Evolutionary conservation across 306 rosid genomes (phyloP), one percentile per base, ranked within the genome.

Genomic region (Astragalus membranaceus): DNA sequence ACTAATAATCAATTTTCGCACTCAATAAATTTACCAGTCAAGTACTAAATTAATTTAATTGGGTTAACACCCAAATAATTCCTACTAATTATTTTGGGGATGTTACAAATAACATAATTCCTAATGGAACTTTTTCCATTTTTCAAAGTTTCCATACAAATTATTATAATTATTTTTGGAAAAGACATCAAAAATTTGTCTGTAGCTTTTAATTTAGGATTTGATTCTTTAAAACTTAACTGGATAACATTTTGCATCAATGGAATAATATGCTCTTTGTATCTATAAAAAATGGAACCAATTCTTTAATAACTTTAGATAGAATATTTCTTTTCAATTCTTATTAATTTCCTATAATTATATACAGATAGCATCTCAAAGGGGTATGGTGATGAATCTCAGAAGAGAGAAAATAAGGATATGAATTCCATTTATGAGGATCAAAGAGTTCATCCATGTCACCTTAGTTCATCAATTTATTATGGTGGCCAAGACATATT

Each of bases 401-500:
- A 73, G 79, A 70, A 58, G 61, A 55, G 12, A 13, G 23, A 36
- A 74, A 70, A 60, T 6, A 67, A 60, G 78, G 92, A 87, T 60
- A 67, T 32, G 77, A 81, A 83, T 59, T 72, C 75, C 55, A 60
- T 84, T 23, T 94, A 80, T 74, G 75, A 80, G 57, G 88, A 94
- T 4, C 97, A 94, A 77, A 83, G 78, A 76, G 79, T 75, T 41
- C 90, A 83, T 17, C 99, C 97, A 62, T 90, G 95, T 70, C 86
- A 77, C 61, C 90, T 94, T 65, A 80, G 96, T 61, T 94, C 96
- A 63, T 94, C 99, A 46, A 85, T 94, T 82, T 84, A 72, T 42
- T 94, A 94, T 67, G 97, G 99, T 23, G 97, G 97, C 70, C 96
- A 83, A 67, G 99, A 91, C 20, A 43, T 87, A 14, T 26, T 26